Evolutionary conservation across 768 basidiomycete species (phyloP).

Genomic region (Russula ochroleuca): DNA sequence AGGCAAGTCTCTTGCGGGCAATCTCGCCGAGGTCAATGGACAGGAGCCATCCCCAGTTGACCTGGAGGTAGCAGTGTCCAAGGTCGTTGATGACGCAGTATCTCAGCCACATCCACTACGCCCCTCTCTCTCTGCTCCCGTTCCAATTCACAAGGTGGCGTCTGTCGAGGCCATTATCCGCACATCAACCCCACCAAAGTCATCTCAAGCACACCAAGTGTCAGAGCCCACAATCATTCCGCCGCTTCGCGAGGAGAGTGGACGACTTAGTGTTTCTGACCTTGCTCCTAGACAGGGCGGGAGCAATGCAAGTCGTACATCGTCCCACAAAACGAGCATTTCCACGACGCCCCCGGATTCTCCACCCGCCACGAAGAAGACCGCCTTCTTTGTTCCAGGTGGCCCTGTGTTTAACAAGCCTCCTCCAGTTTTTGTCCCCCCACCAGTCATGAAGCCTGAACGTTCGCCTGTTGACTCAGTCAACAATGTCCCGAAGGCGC

Average conservation of each 20-base stretch:
- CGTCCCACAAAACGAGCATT: slow-evolving; percentile 9
- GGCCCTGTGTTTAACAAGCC: slow-evolving; percentile 60
- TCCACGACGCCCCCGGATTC: slow-evolving; percentile 30
- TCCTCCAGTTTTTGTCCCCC: slow-evolving; percentile 42
- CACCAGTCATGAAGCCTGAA: slow-evolving; percentile 37
- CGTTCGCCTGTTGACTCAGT: slow-evolving; percentile 24
- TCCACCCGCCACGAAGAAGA: slow-evolving; percentile 14
- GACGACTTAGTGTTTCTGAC: slow-evolving; percentile 57
- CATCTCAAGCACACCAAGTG: not conserved
- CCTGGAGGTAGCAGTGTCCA: slow-evolving; percentile 37
- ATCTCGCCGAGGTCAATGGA: slow-evolving; percentile 12
- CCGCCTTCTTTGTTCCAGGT: slow-evolving; percentile 35
- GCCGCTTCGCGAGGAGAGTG: slow-evolving; percentile 29
- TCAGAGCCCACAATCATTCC: not conserved
- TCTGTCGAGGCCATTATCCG: not conserved
- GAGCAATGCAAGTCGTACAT: slow-evolving; percentile 33
- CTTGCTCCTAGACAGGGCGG: slow-evolving; percentile 42
- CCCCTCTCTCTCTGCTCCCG: slow-evolving; percentile 14
- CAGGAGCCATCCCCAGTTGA: slow-evolving; percentile 2
- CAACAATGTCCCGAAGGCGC: slow-evolving; percentile 32
- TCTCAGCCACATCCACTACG: not conserved
- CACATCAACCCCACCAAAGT: not conserved
- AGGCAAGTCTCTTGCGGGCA: slow-evolving; percentile 59
- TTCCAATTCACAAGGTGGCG: not conserved
- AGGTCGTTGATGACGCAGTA: slow-evolving; percentile 56